Evolutionary conservation across 805 yeast genomes (phyloP).

Genomic region (Isabelozyma pseudorhagii): DNA sequence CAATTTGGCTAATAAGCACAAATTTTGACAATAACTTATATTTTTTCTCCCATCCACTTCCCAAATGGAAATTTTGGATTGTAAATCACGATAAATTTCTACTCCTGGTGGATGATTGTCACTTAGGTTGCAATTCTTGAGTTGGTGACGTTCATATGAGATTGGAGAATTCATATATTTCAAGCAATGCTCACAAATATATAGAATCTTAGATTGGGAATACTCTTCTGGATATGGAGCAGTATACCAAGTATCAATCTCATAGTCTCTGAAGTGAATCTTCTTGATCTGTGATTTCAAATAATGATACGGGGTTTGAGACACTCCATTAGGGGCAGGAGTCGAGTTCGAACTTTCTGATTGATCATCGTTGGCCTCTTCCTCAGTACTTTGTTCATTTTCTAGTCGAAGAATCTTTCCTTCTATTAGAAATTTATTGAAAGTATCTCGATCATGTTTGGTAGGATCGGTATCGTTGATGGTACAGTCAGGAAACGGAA

Average conservation of each 20-base stretch:
- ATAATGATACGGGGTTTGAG: constrained; percentile 5
- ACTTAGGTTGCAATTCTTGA: constrained; percentile 60
- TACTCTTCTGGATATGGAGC: constrained; percentile 92
- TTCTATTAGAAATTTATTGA: constrained; percentile 37
- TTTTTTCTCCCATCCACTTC: constrained; percentile 78
- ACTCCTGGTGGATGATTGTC: constrained; percentile 62
- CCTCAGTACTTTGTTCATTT: constrained; percentile 17
- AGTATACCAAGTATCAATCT: constrained; percentile 87
- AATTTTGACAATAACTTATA: constrained; percentile 79
- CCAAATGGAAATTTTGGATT: constrained; percentile 35
- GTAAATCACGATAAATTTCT: constrained; percentile 38
- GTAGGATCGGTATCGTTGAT: constrained; percentile 64
- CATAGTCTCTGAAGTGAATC: constrained; percentile 68
- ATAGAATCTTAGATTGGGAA: constrained; percentile 56
- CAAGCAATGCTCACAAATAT: constrained; percentile 81
- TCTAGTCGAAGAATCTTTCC: constrained; percentile 37
- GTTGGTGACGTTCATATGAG: constrained; percentile 63
- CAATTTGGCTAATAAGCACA: constrained; percentile 85
- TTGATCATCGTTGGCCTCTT: constrained; percentile 9
- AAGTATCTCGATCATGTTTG: constrained; percentile 45
- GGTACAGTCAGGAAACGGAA: constrained; percentile 54
- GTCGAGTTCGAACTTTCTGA: constrained; percentile 1
- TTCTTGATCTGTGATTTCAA: constrained; percentile 44
- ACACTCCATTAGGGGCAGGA: constrained; percentile 2
- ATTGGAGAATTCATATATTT: constrained; percentile 73